Conservation (phyloP, 495 filamentous ascomycete genomes). For the Neurospora tetraspora region DNA sequence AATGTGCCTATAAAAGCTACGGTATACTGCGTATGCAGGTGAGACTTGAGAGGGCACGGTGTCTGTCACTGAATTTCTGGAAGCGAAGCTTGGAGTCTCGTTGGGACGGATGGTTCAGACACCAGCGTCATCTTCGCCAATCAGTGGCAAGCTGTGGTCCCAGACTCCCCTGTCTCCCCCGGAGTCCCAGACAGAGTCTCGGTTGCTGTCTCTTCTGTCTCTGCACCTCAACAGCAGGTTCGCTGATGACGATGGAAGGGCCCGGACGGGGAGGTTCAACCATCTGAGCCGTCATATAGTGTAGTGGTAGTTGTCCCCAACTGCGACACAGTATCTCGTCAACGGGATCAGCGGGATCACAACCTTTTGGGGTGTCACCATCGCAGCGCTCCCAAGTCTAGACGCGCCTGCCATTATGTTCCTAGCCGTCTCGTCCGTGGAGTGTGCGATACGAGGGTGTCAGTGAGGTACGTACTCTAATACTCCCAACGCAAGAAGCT, state of each 20-base stretch:
- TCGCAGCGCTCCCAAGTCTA: not conserved
- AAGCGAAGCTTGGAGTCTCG: not conserved
- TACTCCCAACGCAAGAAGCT: not conserved
- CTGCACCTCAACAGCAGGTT: not conserved
- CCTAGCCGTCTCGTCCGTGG: not conserved
- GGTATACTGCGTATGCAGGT: not conserved
- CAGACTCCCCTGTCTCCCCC: not conserved
- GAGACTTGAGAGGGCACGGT: not conserved
- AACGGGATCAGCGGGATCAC: not conserved
- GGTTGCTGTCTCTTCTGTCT: not conserved
- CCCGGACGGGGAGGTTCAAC: not conserved
- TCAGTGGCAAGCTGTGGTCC: not conserved
- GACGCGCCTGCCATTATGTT: not conserved
- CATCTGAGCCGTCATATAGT: not conserved
- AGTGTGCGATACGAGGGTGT: not conserved
- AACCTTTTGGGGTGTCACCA: not conserved
- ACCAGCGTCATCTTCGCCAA: not conserved
- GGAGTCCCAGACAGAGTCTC: not conserved
- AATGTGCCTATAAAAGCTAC: not conserved
- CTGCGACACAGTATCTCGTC: not conserved
- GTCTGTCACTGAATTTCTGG: not conserved
- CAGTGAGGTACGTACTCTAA: not conserved
- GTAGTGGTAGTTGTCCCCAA: not conserved
- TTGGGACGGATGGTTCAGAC: not conserved
- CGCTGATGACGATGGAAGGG: not conserved